Conservation (phyloP, 1,284 basidiomycete species). For the Fistulina hepatica region DNA sequence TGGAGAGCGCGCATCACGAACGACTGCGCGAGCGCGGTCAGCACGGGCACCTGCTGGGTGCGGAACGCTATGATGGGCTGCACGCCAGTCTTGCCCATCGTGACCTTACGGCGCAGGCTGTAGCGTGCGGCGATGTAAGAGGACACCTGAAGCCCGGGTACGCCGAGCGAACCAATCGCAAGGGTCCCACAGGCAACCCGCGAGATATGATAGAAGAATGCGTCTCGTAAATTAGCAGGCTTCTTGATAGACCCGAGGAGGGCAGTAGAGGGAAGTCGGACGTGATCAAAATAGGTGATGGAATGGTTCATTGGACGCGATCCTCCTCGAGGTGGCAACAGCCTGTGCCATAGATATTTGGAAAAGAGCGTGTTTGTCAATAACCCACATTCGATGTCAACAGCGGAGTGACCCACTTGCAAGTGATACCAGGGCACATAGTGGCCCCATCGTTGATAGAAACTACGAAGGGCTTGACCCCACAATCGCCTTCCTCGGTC, state of each 20-base stretch:
- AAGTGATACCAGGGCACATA: slow-evolving; percentile 21
- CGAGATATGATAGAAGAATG: slow-evolving; percentile 26
- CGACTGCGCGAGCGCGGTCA: slow-evolving; percentile 26
- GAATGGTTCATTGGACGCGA: slow-evolving; percentile 28
- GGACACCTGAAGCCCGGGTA: slow-evolving; percentile 25
- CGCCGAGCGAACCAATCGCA: slow-evolving; percentile 21
- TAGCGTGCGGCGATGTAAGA: slow-evolving; percentile 27
- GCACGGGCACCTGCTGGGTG: slow-evolving; percentile 31
- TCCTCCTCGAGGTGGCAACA: slow-evolving; percentile 26
- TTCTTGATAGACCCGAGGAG: slow-evolving; percentile 24
- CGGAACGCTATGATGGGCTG: slow-evolving; percentile 32
- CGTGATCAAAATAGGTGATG: slow-evolving; percentile 31
- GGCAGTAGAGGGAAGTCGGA: slow-evolving; percentile 25
- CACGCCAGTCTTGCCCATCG: no score
- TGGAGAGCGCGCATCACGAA: slow-evolving; percentile 26
- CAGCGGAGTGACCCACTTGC: slow-evolving; percentile 12
- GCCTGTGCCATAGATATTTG: slow-evolving; percentile 17
- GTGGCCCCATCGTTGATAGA: slow-evolving; percentile 18
- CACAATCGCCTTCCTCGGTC: slow-evolving; percentile 16
- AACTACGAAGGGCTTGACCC: slow-evolving; percentile 22
- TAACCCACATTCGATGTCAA: no score
- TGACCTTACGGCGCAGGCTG: slow-evolving; percentile 29
- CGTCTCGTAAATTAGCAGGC: slow-evolving; percentile 17
- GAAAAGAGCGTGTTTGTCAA: background rate
- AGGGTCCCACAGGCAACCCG: slow-evolving; percentile 31